These are phyloP conservation scores for Lithocarpus polystachyus DNA, from an alignment of 306 rosid genomes.

Conservation along the genomic window DNA sequence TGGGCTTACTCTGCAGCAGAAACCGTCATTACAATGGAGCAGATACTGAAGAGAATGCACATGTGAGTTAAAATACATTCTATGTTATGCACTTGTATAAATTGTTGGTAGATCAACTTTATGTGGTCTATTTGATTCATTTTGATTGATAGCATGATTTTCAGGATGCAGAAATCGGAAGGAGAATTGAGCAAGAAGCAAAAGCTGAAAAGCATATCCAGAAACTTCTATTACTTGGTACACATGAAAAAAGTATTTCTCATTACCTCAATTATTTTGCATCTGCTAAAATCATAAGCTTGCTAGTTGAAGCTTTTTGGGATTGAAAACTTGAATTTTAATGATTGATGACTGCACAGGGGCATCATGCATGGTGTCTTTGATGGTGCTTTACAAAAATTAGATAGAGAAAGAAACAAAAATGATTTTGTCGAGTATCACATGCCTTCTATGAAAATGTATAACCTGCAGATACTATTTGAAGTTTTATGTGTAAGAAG, in stretches of 20 bases:
- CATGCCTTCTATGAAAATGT: not conserved
- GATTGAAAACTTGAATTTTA: not conserved
- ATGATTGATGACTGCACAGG: not conserved
- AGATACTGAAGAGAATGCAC: conserved; percentile 75
- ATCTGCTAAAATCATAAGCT: conserved; percentile 3
- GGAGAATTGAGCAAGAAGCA: conserved; percentile 88
- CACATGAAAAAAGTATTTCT: conserved; percentile 1
- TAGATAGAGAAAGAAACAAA: not conserved
- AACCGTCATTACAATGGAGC: conserved; percentile 63
- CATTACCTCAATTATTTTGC: conserved; percentile 6
- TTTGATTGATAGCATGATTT: conserved; percentile 29
- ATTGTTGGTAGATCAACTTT: not conserved
- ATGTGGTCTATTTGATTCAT: conserved; percentile 18
- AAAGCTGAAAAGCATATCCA: conserved; percentile 93
- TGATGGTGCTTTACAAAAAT: not conserved
- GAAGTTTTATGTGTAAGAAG: not conserved
- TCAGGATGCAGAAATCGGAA: conserved; percentile 90
- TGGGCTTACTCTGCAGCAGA: conserved; percentile 96
- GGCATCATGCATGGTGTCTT: conserved; percentile 5
- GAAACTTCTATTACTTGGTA: conserved; percentile 95
- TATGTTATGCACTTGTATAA: not conserved
- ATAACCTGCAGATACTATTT: not conserved
- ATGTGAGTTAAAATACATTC: conserved; percentile 40
- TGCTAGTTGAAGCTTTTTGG: conserved; percentile 4
- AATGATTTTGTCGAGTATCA: not conserved